Evolutionary conservation across 2,329 filamentous ascomycete genomes (phyloP).

Genomic region (Microsporum canis): DNA sequence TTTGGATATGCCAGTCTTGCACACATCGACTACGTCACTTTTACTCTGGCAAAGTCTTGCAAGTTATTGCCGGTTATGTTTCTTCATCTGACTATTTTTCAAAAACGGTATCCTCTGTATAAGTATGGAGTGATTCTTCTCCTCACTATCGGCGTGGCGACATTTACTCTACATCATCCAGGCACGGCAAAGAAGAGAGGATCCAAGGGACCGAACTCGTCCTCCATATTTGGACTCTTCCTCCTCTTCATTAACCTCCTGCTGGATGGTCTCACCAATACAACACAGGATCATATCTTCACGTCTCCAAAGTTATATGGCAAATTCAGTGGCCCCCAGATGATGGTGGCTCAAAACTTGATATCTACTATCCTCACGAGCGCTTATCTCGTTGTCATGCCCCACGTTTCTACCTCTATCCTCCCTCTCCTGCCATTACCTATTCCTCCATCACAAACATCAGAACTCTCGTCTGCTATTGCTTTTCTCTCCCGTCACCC

Average conservation of each 20-base stretch:
- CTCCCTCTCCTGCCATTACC: conserved; percentile 57
- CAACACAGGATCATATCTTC: conserved; percentile 93
- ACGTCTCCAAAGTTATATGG: conserved; percentile 50
- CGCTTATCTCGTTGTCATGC: conserved; percentile 63
- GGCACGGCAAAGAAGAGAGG: conserved; percentile 47
- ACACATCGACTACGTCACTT: conserved; percentile 96
- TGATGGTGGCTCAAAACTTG: conserved; percentile 98
- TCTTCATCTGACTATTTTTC: conserved; percentile 84
- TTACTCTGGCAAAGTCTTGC: conserved; percentile 93
- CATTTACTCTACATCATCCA: conserved; percentile 80
- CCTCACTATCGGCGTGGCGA: conserved; percentile 82
- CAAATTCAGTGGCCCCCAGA: conserved; percentile 82
- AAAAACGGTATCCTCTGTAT: conserved; percentile 78
- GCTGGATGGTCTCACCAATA: conserved; percentile 92
- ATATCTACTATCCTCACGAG: conserved; percentile 70
- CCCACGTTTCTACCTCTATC: conserved; percentile 60
- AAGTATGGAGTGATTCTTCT: conserved; percentile 90
- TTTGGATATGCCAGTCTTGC: conserved; percentile 88
- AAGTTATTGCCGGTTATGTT: conserved; percentile 99
- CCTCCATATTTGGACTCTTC: conserved; percentile 60
- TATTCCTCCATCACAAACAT: conserved; percentile 46
- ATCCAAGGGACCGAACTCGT: conserved; percentile 45
- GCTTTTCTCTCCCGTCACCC: conserved; percentile 72
- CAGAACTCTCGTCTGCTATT: conserved; percentile 68
- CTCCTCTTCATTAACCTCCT: conserved; percentile 81